phyloP scores from a whole-genome alignment of 352 stramenopile species.

The Phytophthora hybrid region DNA sequence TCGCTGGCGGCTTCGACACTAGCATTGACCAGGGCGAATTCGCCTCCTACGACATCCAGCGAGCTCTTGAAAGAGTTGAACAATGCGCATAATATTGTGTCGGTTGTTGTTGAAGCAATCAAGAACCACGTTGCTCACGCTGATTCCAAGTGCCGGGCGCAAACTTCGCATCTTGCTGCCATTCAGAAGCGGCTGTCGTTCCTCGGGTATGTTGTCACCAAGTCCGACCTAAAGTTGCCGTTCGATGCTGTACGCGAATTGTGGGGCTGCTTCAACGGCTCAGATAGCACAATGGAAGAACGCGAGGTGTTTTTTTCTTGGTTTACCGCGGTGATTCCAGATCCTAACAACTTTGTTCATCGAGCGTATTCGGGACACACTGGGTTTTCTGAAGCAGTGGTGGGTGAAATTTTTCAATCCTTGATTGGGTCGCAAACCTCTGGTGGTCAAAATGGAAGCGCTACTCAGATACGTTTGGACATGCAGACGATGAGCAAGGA shows the following conservation, averaged over 20 bases:
- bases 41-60: slow-evolving; percentile 46
- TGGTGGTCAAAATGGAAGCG: slow-evolving; percentile 10
- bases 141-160: slow-evolving; percentile 9
- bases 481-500: slow-evolving; percentile 61
- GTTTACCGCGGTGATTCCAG: slow-evolving; percentile 70
- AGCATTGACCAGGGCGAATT: slow-evolving; percentile 47
- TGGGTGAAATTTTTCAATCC: slow-evolving; percentile 59
- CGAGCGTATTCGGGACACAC: slow-evolving; percentile 68
- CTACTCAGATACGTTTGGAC: slow-evolving; percentile 51
- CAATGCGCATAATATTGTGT: slow-evolving; percentile 64
- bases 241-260: slow-evolving; percentile 68
- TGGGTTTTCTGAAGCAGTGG: slow-evolving; percentile 61
- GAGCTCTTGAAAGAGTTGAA: slow-evolving; percentile 80
- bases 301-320: slow-evolving; percentile 79
- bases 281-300: slow-evolving; percentile 45
- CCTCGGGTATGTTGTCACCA: slow-evolving; percentile 79
- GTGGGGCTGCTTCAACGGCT: slow-evolving; percentile 63
- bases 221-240: slow-evolving; percentile 74
- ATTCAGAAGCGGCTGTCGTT: slow-evolving; percentile 70
- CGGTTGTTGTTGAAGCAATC: slow-evolving; percentile 67
- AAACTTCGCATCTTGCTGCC: slow-evolving; percentile 22
- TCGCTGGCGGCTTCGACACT: slow-evolving; percentile 53
- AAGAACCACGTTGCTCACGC: slow-evolving; percentile 49
- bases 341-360: slow-evolving; percentile 78
- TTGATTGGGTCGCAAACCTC: slow-evolving; percentile 42